Base-by-base conservation (phyloP, 768 basidiomycete genomes). In the Dioszegia crocea region DNA sequence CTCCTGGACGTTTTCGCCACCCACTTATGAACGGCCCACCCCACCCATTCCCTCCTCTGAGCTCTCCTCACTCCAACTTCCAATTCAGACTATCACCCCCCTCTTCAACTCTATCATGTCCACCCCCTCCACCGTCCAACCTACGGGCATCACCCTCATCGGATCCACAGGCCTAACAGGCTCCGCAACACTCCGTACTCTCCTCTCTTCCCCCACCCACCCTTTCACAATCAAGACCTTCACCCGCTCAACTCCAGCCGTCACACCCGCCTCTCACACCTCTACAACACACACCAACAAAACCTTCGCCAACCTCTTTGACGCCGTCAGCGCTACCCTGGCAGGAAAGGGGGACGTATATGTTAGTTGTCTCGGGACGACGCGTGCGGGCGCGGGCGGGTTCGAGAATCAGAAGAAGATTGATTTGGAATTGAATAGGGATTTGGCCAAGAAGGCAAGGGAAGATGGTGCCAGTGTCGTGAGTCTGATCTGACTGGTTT, bases 121-220 rank as follows among this genome's bases (percentile, higher is more conserved):
- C 40, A 43, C 21, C n/a, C 40, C 14, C 8, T 43, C 40, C 40
- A 10, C 21, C 40, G n/a, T 38, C 31, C 31, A 51, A 40, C 26
- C 51, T 3, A 60, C 53, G 16, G 52, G 61, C 24, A 40, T 76
- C 49, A 73, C 68, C 17, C 63, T 74, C 16, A 63, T 64, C 17
- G 75, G 75, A 26, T 66, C 71, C 1, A 76, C 75, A 12, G 75
- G 75, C 29, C 68, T 76, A 2, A 74, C 73, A 11, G 75, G 75
- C 12, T 56, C 58, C 16, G 54, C 44, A n/a, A 61, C 71, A 5
- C 60, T 73, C 45, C 16, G 30, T 3, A 29, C 62, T 8, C 56
- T 74, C 29, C 60, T 76, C 29, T 3, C 48, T 16, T 68, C 68
- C 27, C 5, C n/a, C 8, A 29, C 65, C 5, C 41, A 55, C 29